A percentile compares a stretch with the other conserved stretches of the same genome.
phyloP scores from a whole-genome alignment of 805 yeast genomes.

The Wickerhamiella sorbophila region DNA sequence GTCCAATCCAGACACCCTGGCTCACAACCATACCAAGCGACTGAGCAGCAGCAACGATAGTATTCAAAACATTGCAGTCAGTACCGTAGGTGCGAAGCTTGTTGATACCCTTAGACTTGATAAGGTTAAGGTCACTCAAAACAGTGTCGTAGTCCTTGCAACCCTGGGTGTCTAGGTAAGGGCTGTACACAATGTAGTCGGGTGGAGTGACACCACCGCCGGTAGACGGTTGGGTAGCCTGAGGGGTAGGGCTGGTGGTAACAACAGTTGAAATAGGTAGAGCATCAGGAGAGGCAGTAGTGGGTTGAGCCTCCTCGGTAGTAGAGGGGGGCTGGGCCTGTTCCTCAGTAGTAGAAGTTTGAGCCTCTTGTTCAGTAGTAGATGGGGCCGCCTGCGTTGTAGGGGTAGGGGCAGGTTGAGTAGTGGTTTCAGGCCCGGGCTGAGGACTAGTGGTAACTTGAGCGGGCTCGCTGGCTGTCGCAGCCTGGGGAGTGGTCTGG shows the following conservation, averaged over 20 bases:
- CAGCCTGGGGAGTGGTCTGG: conserved; percentile 15
- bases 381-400: conserved; percentile 18
- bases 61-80: conserved; percentile 59
- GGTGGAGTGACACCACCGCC: conserved; percentile 18
- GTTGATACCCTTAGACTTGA: conserved; percentile 46
- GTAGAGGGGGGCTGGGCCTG: conserved; percentile 13
- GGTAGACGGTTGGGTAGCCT: conserved; percentile 17
- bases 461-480: conserved; percentile 25
- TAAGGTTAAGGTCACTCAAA: conserved; percentile 40
- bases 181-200: conserved; percentile 30
- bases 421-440: conserved; percentile 21
- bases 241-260: conserved; percentile 26
- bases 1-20: conserved; percentile 76
- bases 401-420: conserved; percentile 15
- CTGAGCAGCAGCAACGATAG: conserved; percentile 47
- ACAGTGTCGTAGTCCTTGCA: conserved; percentile 53
- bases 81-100: conserved; percentile 72
- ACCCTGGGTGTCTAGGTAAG: conserved; percentile 51
- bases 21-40: conserved; percentile 54
- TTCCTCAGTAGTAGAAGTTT: conserved; percentile 22
- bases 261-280: conserved; percentile 17
- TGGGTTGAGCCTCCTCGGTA: conserved; percentile 18
- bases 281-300: conserved; percentile 23
- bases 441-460: conserved; percentile 18
- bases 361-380: conserved; percentile 17